Conservation (phyloP, 1,139 yeast genomes). For the Blastobotrys indianensis region DNA sequence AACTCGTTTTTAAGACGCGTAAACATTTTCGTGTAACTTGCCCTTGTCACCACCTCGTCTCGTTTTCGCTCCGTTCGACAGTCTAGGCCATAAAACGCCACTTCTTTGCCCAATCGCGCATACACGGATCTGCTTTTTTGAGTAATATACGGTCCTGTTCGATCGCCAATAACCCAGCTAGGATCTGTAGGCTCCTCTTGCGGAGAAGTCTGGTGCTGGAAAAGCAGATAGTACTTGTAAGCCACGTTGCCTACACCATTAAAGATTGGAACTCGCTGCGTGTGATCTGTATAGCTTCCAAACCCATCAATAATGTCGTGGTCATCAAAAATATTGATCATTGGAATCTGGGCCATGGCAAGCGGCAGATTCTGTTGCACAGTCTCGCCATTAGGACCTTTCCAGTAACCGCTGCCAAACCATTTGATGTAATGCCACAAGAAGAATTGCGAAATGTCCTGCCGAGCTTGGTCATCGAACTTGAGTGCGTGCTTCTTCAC, state of each 20-base stretch:
- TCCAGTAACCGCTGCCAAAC: constrained; percentile 89
- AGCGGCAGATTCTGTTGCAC: constrained; percentile 63
- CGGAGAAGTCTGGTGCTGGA: constrained; percentile 74
- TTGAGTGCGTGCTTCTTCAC: constrained; percentile 40
- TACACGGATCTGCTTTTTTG: constrained; percentile 62
- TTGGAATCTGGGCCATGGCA: constrained; percentile 78
- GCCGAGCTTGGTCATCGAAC: constrained; percentile 43
- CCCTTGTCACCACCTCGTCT: constrained; percentile 48
- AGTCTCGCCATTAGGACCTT: constrained; percentile 59
- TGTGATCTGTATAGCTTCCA: constrained; percentile 73
- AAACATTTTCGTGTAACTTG: constrained; percentile 59
- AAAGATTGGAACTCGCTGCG: constrained; percentile 70
- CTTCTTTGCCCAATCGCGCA: constrained; percentile 65
- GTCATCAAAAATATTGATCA: constrained; percentile 71
- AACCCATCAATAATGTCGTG: constrained; percentile 95
- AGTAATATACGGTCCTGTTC: constrained; percentile 59
- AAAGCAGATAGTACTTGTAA: constrained; percentile 78
- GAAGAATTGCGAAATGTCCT: constrained; percentile 60
- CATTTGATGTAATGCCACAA: constrained; percentile 70
- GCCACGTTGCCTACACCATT: constrained; percentile 69
- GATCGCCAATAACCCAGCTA: constrained; percentile 32
- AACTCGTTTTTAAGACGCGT: constrained; percentile 53
- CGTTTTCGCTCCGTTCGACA: constrained; percentile 86
- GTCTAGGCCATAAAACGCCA: constrained; percentile 74
- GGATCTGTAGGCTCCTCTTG: constrained; percentile 37